phyloP scores from a whole-genome alignment of 1,284 basidiomycete species.

The Moniliophthora roreri region DNA sequence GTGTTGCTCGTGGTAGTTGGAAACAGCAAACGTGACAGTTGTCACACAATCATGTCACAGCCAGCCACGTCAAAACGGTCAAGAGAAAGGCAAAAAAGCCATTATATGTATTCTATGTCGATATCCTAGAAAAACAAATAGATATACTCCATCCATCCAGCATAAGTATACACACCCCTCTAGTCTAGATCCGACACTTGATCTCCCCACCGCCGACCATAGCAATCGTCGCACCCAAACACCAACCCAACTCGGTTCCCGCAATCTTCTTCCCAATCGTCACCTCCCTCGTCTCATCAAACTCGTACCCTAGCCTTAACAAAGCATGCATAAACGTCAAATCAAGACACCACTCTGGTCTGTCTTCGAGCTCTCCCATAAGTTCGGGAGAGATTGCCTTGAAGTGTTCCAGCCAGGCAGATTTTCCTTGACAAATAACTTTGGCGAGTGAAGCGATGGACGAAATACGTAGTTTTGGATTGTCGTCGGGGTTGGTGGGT shows the following conservation, averaged over 20 bases:
- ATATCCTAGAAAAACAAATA: not conserved
- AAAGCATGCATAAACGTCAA: slow-evolving; percentile 94
- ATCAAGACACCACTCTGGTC: slow-evolving; percentile 95
- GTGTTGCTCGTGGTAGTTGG: too few relatives aligned
- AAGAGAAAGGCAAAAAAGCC: too few relatives aligned
- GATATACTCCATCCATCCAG: not conserved
- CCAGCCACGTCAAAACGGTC: too few relatives aligned
- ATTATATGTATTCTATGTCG: too few relatives aligned
- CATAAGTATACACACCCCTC: not conserved
- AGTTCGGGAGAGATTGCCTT: slow-evolving; percentile 45
- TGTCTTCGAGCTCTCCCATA: slow-evolving; percentile 75
- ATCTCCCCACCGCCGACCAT: slow-evolving; percentile 67
- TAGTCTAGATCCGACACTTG: slow-evolving; percentile 37
- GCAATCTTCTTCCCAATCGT: slow-evolving; percentile 86
- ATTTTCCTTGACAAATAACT: slow-evolving; percentile 71
- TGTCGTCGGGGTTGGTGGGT: slow-evolving; percentile 13
- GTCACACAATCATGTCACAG: too few relatives aligned
- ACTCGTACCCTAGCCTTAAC: slow-evolving; percentile 83
- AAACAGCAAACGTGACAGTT: too few relatives aligned
- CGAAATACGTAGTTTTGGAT: slow-evolving; percentile 50
- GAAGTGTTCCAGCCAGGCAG: slow-evolving; percentile 61
- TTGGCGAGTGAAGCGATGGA: slow-evolving; percentile 66
- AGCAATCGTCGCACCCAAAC: slow-evolving; percentile 81
- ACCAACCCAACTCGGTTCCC: slow-evolving; percentile 96
- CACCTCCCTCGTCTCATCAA: slow-evolving; percentile 66